phyloP scores from a whole-genome alignment of 106 monocot genomes.

The Iris macrosiphon region DNA sequence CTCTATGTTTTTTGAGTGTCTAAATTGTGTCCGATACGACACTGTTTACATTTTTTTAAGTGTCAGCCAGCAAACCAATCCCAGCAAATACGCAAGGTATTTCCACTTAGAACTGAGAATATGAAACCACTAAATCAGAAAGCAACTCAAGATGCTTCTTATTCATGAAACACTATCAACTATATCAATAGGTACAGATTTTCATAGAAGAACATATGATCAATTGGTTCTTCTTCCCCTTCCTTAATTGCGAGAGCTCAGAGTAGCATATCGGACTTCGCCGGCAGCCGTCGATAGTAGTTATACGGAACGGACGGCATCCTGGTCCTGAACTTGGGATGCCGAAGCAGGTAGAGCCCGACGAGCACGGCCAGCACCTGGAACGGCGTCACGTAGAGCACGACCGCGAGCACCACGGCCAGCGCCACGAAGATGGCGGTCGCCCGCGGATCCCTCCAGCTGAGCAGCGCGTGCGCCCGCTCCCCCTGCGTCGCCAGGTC shows the following conservation, averaged over 20 bases:
- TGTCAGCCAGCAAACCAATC: too few species aligned
- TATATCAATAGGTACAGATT: not conserved
- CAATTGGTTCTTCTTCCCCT: not conserved
- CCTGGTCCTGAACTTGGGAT: slow-evolving; percentile 41
- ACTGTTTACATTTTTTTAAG: too few species aligned
- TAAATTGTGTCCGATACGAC: too few species aligned
- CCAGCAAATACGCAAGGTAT: not conserved
- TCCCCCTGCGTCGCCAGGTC: slow-evolving; percentile 57
- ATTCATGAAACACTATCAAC: not conserved
- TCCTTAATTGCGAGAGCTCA: slow-evolving; percentile 14
- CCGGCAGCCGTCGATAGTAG: slow-evolving; percentile 48
- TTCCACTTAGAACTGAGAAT: not conserved
- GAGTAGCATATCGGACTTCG: slow-evolving; percentile 49
- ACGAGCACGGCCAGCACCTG: slow-evolving; percentile 28
- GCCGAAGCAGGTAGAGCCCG: slow-evolving; percentile 43
- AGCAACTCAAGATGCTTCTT: not conserved
- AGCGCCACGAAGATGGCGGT: slow-evolving; percentile 45
- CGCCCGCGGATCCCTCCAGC: slow-evolving; percentile 61
- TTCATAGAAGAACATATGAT: not conserved
- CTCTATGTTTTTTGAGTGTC: too few species aligned
- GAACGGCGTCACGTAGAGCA: slow-evolving; percentile 50
- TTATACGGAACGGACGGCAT: slow-evolving; percentile 46
- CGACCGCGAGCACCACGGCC: slow-evolving; percentile 26
- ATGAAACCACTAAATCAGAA: not conserved
- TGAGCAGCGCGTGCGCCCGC: slow-evolving; percentile 38